Evolutionary conservation across 352 stramenopile species (phyloP), one percentile per base, ranked within the genome.

Genomic region (Albugo laibachii): DNA sequence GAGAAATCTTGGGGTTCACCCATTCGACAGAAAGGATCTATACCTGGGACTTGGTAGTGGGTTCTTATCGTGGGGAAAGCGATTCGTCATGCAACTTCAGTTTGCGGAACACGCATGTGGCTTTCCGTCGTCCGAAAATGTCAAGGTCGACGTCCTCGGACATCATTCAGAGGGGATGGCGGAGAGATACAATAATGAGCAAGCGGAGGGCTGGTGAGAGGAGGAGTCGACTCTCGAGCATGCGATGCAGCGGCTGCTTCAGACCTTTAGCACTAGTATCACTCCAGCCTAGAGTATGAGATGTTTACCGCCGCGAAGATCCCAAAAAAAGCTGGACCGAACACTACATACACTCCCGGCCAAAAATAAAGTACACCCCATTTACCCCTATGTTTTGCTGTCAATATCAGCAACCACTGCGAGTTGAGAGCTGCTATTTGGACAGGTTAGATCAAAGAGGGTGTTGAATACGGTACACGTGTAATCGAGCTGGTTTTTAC

Each of bases 331-430:
- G 36, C 1, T 60, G 41, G 45, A 43, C 49, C 0, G 53, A 60
- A n/a, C 57, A 60, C 36, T 58, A 50, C 20, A 16, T 60, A 2
- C 57, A 59, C 21, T n/a, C n/a, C n/a, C n/a, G n/a, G n/a, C n/a
- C n/a, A n/a, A n/a, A n/a, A n/a, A n/a, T n/a, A n/a, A n/a, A n/a
- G n/a, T n/a, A n/a, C n/a, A n/a, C n/a, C n/a, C n/a, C n/a, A n/a
- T n/a, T n/a, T n/a, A n/a, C n/a, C n/a, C n/a, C n/a, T n/a, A n/a
- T n/a, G n/a, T n/a, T n/a, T n/a, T n/a, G n/a, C n/a, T n/a, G n/a
- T n/a, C n/a, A n/a, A n/a, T n/a, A n/a, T n/a, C n/a, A n/a, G n/a
- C n/a, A n/a, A n/a, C n/a, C n/a, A n/a, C n/a, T n/a, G n/a, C n/a
- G n/a, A n/a, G n/a, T n/a, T n/a, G n/a, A n/a, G n/a, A n/a, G n/a